Conservation (phyloP, 805 yeast species). For the Ogataea pini region DNA sequence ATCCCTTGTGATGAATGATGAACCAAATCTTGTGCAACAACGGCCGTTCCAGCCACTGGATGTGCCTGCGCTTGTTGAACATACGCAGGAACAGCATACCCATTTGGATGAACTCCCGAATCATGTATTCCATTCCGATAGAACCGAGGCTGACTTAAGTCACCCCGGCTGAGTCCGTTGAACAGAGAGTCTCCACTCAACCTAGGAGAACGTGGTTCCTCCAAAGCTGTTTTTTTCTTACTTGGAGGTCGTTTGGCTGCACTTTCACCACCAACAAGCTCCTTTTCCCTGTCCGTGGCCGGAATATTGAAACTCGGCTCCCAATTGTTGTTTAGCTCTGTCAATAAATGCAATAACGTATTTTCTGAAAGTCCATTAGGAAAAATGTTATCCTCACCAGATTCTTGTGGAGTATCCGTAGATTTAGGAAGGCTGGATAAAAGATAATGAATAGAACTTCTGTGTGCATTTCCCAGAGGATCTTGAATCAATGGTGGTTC, state of each 20-base stretch:
- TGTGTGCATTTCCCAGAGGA: neutral
- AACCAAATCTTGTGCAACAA: neutral
- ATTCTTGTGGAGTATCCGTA: neutral
- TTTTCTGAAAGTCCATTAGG: slow-evolving; percentile 2
- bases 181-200: neutral
- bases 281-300: neutral
- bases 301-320: slow-evolving; percentile 19
- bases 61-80: neutral
- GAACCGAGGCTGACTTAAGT: neutral
- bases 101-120: neutral
- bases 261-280: no score
- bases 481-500: neutral
- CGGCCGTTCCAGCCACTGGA: neutral
- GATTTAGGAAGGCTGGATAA: slow-evolving; percentile 1
- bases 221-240: no score
- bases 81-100: no score
- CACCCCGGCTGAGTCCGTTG: neutral
- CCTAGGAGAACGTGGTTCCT: neutral
- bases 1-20: neutral
- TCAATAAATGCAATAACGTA: slow-evolving; percentile 6
- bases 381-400: neutral
- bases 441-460: slow-evolving; percentile 13
- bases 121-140: neutral
- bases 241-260: no score
- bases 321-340: slow-evolving; percentile 21